Base-by-base conservation (phyloP, 2,329 filamentous ascomycete genomes). In the Bipolaris gigantea region DNA sequence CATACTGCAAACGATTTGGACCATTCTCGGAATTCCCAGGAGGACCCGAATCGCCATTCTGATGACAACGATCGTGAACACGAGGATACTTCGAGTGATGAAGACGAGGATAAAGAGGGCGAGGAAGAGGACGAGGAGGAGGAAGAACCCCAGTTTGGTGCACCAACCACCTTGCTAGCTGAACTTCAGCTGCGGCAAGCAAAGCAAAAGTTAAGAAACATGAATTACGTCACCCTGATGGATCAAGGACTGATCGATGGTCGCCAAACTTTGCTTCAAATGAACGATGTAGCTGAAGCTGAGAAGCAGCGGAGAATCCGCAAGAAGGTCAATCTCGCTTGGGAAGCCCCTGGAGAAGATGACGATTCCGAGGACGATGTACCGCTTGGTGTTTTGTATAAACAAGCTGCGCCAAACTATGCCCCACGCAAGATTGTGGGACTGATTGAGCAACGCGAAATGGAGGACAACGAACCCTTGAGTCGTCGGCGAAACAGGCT, bases 391-490 rank as follows among this genome's bases (percentile, higher is more conserved):
- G 80, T 97, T 61, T 81, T 99, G 15, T 90, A 84, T 64, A 73
- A 73, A 41, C 75, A 79, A 49, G 70, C 79, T 30, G 75, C 76
- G 30, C 53, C 81, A 84, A 58, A 73, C 55, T 46, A 66, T 65
- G 64, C 43, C 41, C 86, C 59, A 81, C 86, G 74, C 76, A 85
- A 78, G 10, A 89, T 89, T 0, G 73, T 91, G 5, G 90, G 90
- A 4, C 74, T 94, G 51, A 87, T 94, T 79, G 89, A 95, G 69
- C 86, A 85, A 64, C 86, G 90, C 42, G 88, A 95, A 55, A 77
- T 94, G 61, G 94, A 99, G 71, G 94, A 99, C 66, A 94, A 92
- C 50, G 94, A 97, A 71, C 92, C 94, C 0, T 79, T 97, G 18
- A 92, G 89, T 65, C 82, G 82, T 35, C 87, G 92, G 2, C 85